phyloP scores from a whole-genome alignment of 164 flowering plant species.

The Chloranthus sessilifolius region DNA sequence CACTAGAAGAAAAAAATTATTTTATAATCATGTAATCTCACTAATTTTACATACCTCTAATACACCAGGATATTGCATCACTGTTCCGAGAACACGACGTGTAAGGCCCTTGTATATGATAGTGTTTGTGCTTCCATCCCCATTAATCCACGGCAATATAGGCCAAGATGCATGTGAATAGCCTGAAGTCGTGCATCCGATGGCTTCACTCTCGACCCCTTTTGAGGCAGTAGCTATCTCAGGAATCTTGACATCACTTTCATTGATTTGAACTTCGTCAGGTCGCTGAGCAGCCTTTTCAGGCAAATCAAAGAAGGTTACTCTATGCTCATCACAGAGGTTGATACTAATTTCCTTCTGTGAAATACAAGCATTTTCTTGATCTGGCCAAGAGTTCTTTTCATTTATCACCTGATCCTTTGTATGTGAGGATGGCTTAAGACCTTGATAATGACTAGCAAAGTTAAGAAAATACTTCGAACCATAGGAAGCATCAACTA shows the following conservation, averaged over 20 bases:
- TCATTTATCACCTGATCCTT: conserved; percentile 11
- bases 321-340: conserved; percentile 46
- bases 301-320: conserved; percentile 64
- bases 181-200: conserved; percentile 7
- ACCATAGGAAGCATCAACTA: conserved; percentile 63
- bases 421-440: conserved; percentile 7
- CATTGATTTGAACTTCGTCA: conserved; percentile 12
- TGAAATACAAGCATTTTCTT: conserved; percentile 7
- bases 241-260: conserved; percentile 7
- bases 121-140: conserved; percentile 70
- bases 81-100: conserved; percentile 74
- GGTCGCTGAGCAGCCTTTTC: conserved; percentile 28
- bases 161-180: conserved; percentile 37
- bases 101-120: conserved; percentile 61
- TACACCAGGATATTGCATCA: conserved; percentile 95
- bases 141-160: conserved; percentile 93
- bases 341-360: conserved; percentile 14
- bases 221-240: conserved; percentile 12
- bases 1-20: no score
- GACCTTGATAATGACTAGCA: conserved; percentile 20
- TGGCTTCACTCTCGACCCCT: conserved; percentile 13
- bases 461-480: conserved; percentile 61
- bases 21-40: neutral
- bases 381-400: conserved; percentile 15
- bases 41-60: conserved; percentile 87